These are phyloP conservation scores for Chrysosporium queenslandicum DNA, from an alignment of 2,329 filamentous ascomycete genomes.

Conservation along the genomic window DNA sequence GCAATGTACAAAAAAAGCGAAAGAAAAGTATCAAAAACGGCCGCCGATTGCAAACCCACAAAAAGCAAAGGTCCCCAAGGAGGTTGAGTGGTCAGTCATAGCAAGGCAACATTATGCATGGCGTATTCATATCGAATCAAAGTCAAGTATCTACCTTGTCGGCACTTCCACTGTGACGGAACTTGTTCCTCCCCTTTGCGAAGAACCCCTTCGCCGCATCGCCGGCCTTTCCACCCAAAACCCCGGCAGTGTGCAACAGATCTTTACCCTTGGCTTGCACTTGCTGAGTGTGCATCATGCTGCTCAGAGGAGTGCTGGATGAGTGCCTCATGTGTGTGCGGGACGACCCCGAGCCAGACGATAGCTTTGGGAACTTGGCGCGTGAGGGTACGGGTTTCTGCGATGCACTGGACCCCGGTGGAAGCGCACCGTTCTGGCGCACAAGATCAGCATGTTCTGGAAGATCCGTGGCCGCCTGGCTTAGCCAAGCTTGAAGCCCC, in stretches of 20 bases:
- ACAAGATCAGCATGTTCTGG: slow-evolving; percentile 45
- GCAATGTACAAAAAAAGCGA: not conserved
- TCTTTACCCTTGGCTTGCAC: slow-evolving; percentile 81
- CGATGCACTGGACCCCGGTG: slow-evolving; percentile 19
- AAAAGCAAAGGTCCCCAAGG: not conserved
- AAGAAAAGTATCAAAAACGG: not conserved
- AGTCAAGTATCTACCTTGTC: slow-evolving; percentile 81
- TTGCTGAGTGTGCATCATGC: slow-evolving; percentile 47
- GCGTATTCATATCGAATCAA: not conserved
- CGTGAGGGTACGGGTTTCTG: slow-evolving; percentile 27
- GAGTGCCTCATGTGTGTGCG: slow-evolving; percentile 28
- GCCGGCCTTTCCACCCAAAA: slow-evolving; percentile 56
- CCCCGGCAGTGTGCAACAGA: slow-evolving; percentile 70
- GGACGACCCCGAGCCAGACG: slow-evolving; percentile 26
- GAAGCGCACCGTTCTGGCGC: slow-evolving; percentile 28
- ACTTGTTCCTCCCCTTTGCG: slow-evolving; percentile 80
- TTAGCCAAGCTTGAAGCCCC: slow-evolving; percentile 57
- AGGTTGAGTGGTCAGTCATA: not conserved
- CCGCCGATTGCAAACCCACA: not conserved
- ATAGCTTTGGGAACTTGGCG: slow-evolving; percentile 35
- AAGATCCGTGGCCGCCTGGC: slow-evolving; percentile 39
- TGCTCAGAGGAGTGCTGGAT: slow-evolving; percentile 30
- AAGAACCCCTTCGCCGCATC: slow-evolving; percentile 85
- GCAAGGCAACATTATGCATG: not conserved
- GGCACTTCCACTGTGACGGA: slow-evolving; percentile 51